Evolutionary conservation across 257 asterid species (phyloP).

Genomic region (Cynanchum wilfordii): DNA sequence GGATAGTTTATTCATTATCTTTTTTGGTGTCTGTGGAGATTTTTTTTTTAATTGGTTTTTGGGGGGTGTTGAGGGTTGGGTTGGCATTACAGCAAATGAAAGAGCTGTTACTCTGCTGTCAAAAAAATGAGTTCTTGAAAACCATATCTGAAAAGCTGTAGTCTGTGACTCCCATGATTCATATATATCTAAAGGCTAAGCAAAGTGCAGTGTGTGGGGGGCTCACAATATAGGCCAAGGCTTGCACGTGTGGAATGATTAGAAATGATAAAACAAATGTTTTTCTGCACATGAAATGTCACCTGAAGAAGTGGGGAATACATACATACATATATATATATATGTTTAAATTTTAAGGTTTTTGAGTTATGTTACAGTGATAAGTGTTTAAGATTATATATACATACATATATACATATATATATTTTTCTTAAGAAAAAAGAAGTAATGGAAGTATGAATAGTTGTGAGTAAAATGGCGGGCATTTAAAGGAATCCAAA

Average conservation of each 20-base stretch:
- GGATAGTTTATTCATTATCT: neutral
- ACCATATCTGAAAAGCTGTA: neutral
- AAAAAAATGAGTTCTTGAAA: neutral
- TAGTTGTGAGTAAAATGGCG: slow-evolving; percentile 15
- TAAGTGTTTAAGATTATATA: no score
- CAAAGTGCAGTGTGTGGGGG: neutral
- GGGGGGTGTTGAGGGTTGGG: neutral
- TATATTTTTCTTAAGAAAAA: no score
- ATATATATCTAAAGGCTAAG: neutral
- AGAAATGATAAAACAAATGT: neutral
- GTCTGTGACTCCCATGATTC: neutral
- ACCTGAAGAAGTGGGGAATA: neutral
- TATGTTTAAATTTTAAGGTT: neutral
- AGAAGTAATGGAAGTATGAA: slow-evolving; percentile 3
- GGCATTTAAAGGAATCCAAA: slow-evolving; percentile 22
- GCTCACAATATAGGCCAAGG: neutral
- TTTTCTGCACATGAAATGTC: slow-evolving; percentile 19
- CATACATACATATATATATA: no score
- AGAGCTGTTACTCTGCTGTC: slow-evolving; percentile 7
- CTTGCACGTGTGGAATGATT: slow-evolving; percentile 14
- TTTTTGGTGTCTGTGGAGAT: no score
- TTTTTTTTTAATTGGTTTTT: neutral
- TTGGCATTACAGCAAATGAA: neutral
- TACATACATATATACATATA: no score
- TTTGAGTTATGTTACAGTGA: no score